Evolutionary conservation across 176 grass and related monocot species (phyloP).

Genomic region (Secale cereale): DNA sequence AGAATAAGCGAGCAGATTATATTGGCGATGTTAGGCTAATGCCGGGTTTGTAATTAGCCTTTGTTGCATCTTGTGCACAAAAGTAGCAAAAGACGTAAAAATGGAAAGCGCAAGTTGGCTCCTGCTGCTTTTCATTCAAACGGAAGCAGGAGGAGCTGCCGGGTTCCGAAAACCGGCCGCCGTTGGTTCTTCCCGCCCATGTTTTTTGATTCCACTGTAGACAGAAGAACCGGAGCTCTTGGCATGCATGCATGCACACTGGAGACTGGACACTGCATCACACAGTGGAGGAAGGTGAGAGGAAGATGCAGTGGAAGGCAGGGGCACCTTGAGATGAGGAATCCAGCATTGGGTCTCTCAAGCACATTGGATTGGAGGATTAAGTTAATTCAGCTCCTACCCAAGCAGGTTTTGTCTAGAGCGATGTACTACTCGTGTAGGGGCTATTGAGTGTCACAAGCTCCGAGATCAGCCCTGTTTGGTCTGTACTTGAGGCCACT

Average conservation of each 20-base stretch:
- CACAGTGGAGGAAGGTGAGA: neutral
- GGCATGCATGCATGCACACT: neutral
- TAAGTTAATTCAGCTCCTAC: neutral
- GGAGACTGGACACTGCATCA: neutral
- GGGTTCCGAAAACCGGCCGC: conserved; percentile 22
- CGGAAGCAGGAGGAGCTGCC: conserved; percentile 25
- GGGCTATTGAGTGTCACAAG: neutral
- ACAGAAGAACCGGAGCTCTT: neutral
- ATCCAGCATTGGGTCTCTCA: neutral
- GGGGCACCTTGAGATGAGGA: neutral
- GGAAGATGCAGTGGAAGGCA: neutral
- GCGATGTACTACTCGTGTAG: too few species aligned
- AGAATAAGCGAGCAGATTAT: neutral
- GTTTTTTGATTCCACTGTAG: neutral
- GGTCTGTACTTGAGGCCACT: conserved; percentile 20
- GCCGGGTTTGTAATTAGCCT: conserved; percentile 8
- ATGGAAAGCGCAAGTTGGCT: conserved; percentile 12
- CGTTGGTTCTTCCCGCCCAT: conserved; percentile 30
- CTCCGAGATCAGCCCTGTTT: conserved; percentile 7
- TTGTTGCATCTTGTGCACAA: conserved; percentile 4
- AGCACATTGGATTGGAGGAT: neutral
- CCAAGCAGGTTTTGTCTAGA: neutral
- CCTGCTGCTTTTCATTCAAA: conserved; percentile 27
- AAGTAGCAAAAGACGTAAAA: neutral
- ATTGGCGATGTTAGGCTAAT: conserved; percentile 1